Base-by-base conservation (phyloP, 306 rosid genomes). In the Dryas alaskensis region DNA sequence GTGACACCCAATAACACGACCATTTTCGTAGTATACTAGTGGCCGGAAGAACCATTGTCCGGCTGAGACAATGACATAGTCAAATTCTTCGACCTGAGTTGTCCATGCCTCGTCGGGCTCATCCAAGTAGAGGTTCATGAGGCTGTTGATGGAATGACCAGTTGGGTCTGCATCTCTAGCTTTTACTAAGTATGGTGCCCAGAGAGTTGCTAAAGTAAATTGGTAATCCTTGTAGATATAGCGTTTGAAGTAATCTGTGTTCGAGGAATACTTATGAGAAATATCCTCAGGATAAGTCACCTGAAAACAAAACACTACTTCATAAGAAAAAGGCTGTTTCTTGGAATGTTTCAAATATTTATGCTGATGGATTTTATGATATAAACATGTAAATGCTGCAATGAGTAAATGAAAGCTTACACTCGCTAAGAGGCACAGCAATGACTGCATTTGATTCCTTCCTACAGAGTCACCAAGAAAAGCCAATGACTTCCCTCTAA, bases 11-110 rank as follows among this genome's bases (percentile, higher is more conserved):
- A 86, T 72, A 12, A 85, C 78, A 7, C 46, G 67, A 13, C 81
- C 85, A 8, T 88, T 85, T 71, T 92, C 93, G 22, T 88, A 76
- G 78, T 73, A 77, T 43, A 88, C 42, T 8, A 81, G 58, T 0
- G 93, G 92, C 37, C 96, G 78, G 22, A 92, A 92, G 83, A 95
- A 95, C 99, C 99, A 95, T 10, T 92, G 97, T 17, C 98, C 99
- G 4, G 88, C 89, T 52, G 98, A 92, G 83, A 95, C 72, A 10
- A 95, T 78, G 14, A 95, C 90, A 14, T 86, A 88, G 79, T 95
- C 96, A 3, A 87, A 95, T 40, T 61, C 54, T 47, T 77, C 85
- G 3, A 95, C 76, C n/a, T 84, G 59, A 2, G 77, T 62, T 0
- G 80, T 57, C 99, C 98, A 95, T 2, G 79, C 80, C 59, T 84